Evolutionary conservation across 2,329 filamentous ascomycete genomes (phyloP), one percentile per base, ranked within the genome.

Genomic region (Cryphonectria naterciae): DNA sequence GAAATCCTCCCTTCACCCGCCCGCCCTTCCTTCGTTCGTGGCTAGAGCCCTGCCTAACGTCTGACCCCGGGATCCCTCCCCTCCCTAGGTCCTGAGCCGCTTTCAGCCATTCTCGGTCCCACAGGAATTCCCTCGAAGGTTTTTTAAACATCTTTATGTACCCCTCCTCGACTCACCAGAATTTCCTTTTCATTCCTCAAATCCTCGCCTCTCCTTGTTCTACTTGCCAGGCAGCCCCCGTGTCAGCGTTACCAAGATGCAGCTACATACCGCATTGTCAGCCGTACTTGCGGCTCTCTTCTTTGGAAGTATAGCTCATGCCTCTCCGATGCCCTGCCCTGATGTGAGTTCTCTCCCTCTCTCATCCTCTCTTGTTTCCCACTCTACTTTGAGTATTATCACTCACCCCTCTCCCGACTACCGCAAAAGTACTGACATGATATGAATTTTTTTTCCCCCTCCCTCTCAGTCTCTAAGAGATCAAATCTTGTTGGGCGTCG

Each of bases 291-390:
- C 67, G 52, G 69, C 69, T 37, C 41, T 65, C 43, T 65, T 70
- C 67, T 52, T 71, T n/a, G 71, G 69, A 28, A 69, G 60, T 52
- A 65, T 68, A 41, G 69, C 67, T 22, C 68, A 65, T 46, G 67
- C 69, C 4, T 70, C 69, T 46, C 72, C 72, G 54, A 68, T 70
- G 19, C 70, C 70, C 1, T 73, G 72, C 65, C 72, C 72, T 25
- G 72, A 73, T 64, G 72, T 73, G 15, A 72, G 70, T 68, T 28
- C 54, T 56, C 25, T 19, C 25, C 28, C 25, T 54, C 46, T 10
- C n/a, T 54, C n/a, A 10, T 28, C 13, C n/a, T 54, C 2, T 32
- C 52, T 54, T n/a, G 3, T 32, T 54, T 54, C 49, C 25, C n/a
- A 10, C n/a, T 56, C 25, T 56, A 39, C 4, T 17, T 28, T 15